Evolutionary conservation across 2,329 filamentous ascomycete species (phyloP), one percentile per base, ranked within the genome.

Genomic region (Aureobasidium mangrovei): DNA sequence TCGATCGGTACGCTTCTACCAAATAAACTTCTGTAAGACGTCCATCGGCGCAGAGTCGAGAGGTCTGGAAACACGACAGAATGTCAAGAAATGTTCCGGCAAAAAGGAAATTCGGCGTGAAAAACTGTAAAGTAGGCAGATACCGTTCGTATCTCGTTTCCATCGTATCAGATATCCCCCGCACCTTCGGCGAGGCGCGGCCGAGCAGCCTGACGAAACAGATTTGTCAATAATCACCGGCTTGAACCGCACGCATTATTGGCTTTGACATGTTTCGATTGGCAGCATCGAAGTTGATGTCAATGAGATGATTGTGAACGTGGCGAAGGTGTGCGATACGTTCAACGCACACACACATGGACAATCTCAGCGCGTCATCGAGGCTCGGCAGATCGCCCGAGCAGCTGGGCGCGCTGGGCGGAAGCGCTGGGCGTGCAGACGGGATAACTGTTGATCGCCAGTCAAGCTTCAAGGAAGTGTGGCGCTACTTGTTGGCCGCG

Each of bases 381-480:
- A 51, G 47, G 26, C 35, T 48, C 27, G 45, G 45, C 45, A 35
- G 24, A 9, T 8, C 26, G n/a, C 9, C 35, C 45, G 35, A 10
- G 10, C 8, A 39, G 4, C 47, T 51, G 47, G 47, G 47, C 47
- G 27, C 47, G 42, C 47, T 51, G 47, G 47, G 47, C 47, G 27
- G 38, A 51, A 36, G 46, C 46, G 46, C 46, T 49, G 46, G 35
- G 36, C 46, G 40, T 49, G 46, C 27, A 49, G 46, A 18, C 18
- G 32, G 32, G 32, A 35, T 35, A 10, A 35, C 32, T 7, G 32
- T 35, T 35, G 47, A 49, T 49, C 46, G 46, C 32, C 46, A 49
- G 46, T 51, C 47, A 51, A 51, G 47, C 47, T 51, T 51, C 38
- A 41, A 51, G 7, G 38, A 42, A 51, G 47, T 33, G 47, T 42